These are phyloP conservation scores for Tylopilus sp. DNA, from an alignment of 768 basidiomycete species.

Conservation along the genomic window DNA sequence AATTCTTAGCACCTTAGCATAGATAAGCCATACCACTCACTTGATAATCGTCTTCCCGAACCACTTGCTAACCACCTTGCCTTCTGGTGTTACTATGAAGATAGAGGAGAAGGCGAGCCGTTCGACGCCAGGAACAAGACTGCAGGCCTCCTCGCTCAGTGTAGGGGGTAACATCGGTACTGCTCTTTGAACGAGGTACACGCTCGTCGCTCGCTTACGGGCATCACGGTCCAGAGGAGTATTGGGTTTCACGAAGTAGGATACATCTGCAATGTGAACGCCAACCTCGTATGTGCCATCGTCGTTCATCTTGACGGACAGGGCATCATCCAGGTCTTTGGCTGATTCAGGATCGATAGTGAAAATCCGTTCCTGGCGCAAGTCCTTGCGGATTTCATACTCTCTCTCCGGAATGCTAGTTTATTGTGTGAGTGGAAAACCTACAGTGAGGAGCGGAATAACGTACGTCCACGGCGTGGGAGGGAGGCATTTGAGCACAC, in stretches of 20 bases:
- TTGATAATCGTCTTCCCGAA: constrained; percentile 92
- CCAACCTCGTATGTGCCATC: constrained; percentile 92
- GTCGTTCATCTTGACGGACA: constrained; percentile 85
- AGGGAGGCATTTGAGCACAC: constrained; percentile 92
- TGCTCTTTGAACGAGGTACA: constrained; percentile 93
- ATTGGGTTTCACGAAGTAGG: constrained; percentile 91
- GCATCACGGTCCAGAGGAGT: constrained; percentile 98
- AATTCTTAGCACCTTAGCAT: constrained; percentile 1
- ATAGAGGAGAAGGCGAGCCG: constrained; percentile 88
- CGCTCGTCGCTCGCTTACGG: constrained; percentile 93
- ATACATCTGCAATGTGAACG: constrained; percentile 96
- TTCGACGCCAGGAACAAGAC: constrained; percentile 82
- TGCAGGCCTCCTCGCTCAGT: constrained; percentile 92
- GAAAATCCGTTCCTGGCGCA: constrained; percentile 83
- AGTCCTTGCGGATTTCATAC: constrained; percentile 81
- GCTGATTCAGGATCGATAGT: constrained; percentile 90
- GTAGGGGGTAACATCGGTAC: constrained; percentile 97
- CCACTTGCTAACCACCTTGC: constrained; percentile 81
- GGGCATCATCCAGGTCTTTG: constrained; percentile 92
- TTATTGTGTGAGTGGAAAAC: constrained; percentile 8
- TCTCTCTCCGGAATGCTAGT: constrained; percentile 84
- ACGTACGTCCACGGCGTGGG: constrained; percentile 91
- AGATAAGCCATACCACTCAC: constrained; percentile 39
- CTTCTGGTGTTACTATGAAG: constrained; percentile 84
- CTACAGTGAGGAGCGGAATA: not conserved